Evolutionary conservation across 495 filamentous ascomycete genomes (phyloP), one percentile per base, ranked within the genome.

Genomic region (Neurospora sp.): DNA sequence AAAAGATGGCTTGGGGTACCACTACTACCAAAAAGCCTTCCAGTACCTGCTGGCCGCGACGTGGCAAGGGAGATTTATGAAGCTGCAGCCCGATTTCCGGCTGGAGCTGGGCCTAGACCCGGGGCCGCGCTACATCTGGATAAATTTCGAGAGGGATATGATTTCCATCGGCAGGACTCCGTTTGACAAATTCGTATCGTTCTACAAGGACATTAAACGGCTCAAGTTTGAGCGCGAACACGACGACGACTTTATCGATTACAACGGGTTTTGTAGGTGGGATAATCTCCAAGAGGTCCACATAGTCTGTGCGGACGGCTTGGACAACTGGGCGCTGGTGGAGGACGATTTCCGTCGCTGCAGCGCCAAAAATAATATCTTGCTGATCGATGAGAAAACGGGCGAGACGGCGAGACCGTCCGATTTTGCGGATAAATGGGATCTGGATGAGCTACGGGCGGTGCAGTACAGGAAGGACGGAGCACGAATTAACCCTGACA

Each of bases 141-240:
- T 78, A 17, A 75, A 78, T 70, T 77, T 76, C 31, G 74, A 73
- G 31, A 40, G 75, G 69, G 77, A 78, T 39, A 74, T 77, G 41
- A 40, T 77, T 69, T 77, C 72, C 3, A 73, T 78, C 61, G 74
- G 76, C 42, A 61, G 3, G 71, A 65, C 39, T 59, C 9, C 2
- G 40, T 42, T 40, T 73, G 20, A 5, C 22, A 20, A 41, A 68
- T 35, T 73, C 74, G 61, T 40, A 37, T 3, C 37, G 68, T 44
- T 74, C 61, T 73, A 71, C 22, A 40, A 53, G 69, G 27, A 27
- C 48, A 72, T 74, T 38, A 65, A 41, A 17, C 71, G 75, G 71
- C 71, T 76, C 44, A 70, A 69, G 69, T 68, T 76, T 39, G 73
- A 70, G 71, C 73, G 71, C 69, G 48, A 37, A 35, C 61, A 70